Conservation (phyloP, 2,329 filamentous ascomycete species). For the Fusarium ambrosium region DNA sequence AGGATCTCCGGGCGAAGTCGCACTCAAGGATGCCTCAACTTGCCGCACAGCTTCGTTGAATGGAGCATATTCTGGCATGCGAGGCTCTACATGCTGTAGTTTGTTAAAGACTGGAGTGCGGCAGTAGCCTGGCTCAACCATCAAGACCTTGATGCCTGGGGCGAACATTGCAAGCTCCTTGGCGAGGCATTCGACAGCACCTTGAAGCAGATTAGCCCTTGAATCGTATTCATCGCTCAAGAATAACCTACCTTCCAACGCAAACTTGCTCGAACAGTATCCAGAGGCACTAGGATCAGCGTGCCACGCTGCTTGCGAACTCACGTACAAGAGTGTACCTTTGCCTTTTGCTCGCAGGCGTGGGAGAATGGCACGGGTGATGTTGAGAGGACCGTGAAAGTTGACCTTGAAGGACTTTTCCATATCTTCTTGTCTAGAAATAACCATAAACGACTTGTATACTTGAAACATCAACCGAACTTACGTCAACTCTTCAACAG, state of each 20-base stretch:
- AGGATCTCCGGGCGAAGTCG: conserved; percentile 64
- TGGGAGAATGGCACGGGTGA: conserved; percentile 53
- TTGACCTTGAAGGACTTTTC: conserved; percentile 51
- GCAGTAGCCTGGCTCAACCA: conserved; percentile 58
- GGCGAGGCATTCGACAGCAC: conserved; percentile 43
- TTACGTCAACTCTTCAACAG: conserved; percentile 45
- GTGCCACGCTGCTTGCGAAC: conserved; percentile 53
- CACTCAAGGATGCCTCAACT: conserved; percentile 31
- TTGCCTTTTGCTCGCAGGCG: conserved; percentile 46
- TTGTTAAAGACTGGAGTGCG: conserved; percentile 57
- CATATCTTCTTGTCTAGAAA: conserved; percentile 42
- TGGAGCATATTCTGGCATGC: conserved; percentile 45
- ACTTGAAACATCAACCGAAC: background rate
- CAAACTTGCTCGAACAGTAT: conserved; percentile 52
- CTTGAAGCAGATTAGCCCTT: conserved; percentile 12
- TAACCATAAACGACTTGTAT: background rate
- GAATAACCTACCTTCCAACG: conserved; percentile 47
- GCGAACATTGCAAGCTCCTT: conserved; percentile 44
- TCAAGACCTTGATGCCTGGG: conserved; percentile 51
- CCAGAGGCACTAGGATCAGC: conserved; percentile 48
- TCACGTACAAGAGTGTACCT: conserved; percentile 52
- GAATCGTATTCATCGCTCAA: background rate
- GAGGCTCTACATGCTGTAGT: conserved; percentile 45
- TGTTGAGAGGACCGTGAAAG: conserved; percentile 54
- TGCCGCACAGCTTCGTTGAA: conserved; percentile 48